Base-by-base conservation (phyloP, 352 stramenopile species). In the Blastocystis sp. region DNA sequence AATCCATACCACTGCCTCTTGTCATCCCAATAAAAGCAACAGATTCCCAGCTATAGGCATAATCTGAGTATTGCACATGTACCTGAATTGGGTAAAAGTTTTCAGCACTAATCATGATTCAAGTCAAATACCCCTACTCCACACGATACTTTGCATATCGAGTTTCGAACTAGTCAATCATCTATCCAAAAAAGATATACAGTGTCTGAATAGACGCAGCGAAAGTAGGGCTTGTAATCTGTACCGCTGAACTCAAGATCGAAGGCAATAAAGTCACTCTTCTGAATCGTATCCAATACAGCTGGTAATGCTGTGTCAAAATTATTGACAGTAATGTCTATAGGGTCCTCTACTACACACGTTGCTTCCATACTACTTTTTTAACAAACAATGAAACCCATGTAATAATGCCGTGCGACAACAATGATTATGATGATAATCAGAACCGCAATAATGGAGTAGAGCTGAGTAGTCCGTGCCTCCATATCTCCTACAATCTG, bases 241-340 rank as follows among this genome's bases (percentile, higher is more conserved):
- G 77, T 64, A 26, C 77, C 77, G n/a, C 77, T 88, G 43, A 88
- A 88, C 23, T 88, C 77, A 50, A 88, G 66, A 88, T 88, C 77
- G 45, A 88, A 88, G 62, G 77, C 77, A 56, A 88, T 77, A 34
- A 88, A 88, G 34, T 88, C 77, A 64, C 55, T 76, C 9, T 29
- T 63, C n/a, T 18, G 37, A 29, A 88, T 88, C 11, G 9, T 53
- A 23, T 88, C 45, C 29, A 64, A 34, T 15, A 88, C 55, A 7
- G 50, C 1, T 8, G 77, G 77, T 18, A 76, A 39, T 6, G 23
- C 7, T 15, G 15, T 64, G 18, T 76, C 41, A 47, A 88, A 88
- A 54, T 88, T 88, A 50, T 13, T 62, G 9, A 61, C 39, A 8
- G 62, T 88, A 7, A 88, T 77, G 34, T 88, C 77, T 5, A 88